A percentile compares a stretch with the other conserved stretches of the same genome.
Conservation (phyloP, 345 rosid genomes). For the Eucalyptus erythrocorys region DNA sequence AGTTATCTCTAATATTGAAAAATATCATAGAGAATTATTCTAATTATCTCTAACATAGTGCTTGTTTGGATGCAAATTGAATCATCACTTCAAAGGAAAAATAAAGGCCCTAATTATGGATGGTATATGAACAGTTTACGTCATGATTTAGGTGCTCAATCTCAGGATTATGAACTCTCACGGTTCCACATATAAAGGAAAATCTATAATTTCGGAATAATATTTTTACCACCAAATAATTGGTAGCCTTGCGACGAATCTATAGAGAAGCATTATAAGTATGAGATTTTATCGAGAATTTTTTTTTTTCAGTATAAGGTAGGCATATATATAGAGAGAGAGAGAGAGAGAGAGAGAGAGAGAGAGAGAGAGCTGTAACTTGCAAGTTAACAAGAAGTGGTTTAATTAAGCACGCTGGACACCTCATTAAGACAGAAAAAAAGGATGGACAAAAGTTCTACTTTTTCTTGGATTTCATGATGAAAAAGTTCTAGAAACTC, state of each 20-base stretch:
- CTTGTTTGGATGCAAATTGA: not conserved
- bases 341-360: too few relatives aligned
- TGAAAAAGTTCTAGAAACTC: not conserved
- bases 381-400: not conserved
- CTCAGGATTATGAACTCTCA: not conserved
- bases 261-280: not conserved
- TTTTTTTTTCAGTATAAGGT: not conserved
- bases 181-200: not conserved
- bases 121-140: not conserved
- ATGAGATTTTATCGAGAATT: not conserved
- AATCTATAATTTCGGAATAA: not conserved
- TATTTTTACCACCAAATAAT: not conserved
- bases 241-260: not conserved
- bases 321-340: too few relatives aligned
- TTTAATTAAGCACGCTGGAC: not conserved
- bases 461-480: not conserved
- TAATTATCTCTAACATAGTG: too few relatives aligned
- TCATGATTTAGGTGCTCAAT: not conserved
- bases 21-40: not conserved
- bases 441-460: not conserved
- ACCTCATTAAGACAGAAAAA: not conserved
- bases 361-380: not conserved
- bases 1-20: not conserved
- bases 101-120: not conserved
- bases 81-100: not conserved